Base-by-base conservation (phyloP, 768 basidiomycete species). In the Kwoniella heveanensis region DNA sequence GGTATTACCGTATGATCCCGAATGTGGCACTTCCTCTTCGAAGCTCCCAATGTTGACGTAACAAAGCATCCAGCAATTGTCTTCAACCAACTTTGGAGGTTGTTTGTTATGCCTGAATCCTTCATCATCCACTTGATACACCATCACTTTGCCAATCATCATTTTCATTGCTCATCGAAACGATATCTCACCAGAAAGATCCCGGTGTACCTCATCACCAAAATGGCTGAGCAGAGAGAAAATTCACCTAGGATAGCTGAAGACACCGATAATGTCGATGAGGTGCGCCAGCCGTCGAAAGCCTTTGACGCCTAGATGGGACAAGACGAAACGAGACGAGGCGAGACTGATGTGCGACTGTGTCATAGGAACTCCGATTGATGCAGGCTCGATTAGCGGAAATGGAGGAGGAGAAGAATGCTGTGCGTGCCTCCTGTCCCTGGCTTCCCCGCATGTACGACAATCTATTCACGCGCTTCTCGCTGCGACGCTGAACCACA, bases 351-450 rank as follows among this genome's bases (percentile, higher is more conserved):
- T 46, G 27, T 22, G 48, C n/a, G n/a, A 21, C 32, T 25, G 59
- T 2, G 1, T 12, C 29, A n/a, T 49, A 80, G 79, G 80, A 81
- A 58, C 67, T 81, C 25, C 66, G 68, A 30, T 65, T 71, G 52
- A 77, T 81, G 77, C 79, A 81, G 63, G 74, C 72, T 54, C 62
- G 78, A 30, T 64, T 79, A 50, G 75, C 75, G 48, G 69, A 79
- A 66, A 80, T 79, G 78, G 79, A 80, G 47, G 77, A 69, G 7
- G 78, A 79, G 65, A 71, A 75, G 51, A 74, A 74, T 57, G 67
- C 74, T 53, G 77, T 78, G 10, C 13, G 73, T 64, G 25, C 8
- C 13, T 0, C 9, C n/a, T 44, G 15, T 17, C n/a, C n/a, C n/a
- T n/a, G n/a, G n/a, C n/a, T n/a, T 44, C 10, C n/a, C 13, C 25